Base-by-base conservation (phyloP, 306 rosid genomes). In the Luffa aegyptiaca region DNA sequence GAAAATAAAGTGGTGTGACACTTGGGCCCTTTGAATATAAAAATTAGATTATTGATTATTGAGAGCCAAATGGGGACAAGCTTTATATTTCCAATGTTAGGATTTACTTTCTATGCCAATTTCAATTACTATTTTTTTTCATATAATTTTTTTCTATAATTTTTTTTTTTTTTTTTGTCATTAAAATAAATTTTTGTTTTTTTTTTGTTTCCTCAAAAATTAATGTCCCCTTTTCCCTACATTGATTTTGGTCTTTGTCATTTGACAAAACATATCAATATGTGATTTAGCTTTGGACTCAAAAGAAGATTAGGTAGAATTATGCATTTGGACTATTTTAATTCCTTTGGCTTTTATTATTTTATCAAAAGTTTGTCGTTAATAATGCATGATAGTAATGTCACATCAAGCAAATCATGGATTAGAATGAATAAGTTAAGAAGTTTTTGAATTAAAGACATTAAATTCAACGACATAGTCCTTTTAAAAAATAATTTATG, bases 11-110 rank as follows among this genome's bases (percentile, higher is more conserved):
- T 18, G 75, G 52, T 4, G 17, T 17, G 75, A 21, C 52, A 11
- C 3, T 41, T 42, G 75, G 49, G 20, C 44, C 13, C 21, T 12
- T 17, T 2, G 2, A 20, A 3, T 49, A 66, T 5, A 57, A 73
- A 61, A 10, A 62, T 64, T 53, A 39, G 68, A 83, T 74, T n/a
- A 44, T 82, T 80, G 46, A 20, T 44, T 44, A 37, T 5, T 44
- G 82, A 80, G 85, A 55, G 26, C 84, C 80, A 80, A 14, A 36
- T 57, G 79, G 75, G 77, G 39, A 83, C 87, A 82, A 77, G 83
- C 80, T 90, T 79, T 59, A 55, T 68, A 79, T 86, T 85, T 82
- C 93, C 90, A 83, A 90, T 77, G 84, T 83, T 79, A 21, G 52
- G 58, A 55, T 74, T 64, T 68, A 68, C 78, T 78, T 88, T 83